A percentile compares a stretch with the other conserved stretches of the same genome.
Evolutionary conservation across 116 monocot species (phyloP).

Genomic region (Iris pallida): DNA sequence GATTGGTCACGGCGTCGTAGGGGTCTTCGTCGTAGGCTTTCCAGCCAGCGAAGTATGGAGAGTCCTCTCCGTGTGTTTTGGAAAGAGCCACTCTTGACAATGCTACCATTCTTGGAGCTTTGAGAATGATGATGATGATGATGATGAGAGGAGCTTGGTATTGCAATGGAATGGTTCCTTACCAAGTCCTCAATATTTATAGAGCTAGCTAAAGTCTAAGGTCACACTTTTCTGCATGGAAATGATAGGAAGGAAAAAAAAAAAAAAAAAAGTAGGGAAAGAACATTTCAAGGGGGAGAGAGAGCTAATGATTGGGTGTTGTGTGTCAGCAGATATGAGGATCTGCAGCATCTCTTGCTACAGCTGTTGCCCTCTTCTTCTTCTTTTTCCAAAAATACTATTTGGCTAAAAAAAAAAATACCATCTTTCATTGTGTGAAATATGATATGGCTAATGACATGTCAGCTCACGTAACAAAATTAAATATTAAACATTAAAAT

Average conservation of each 20-base stretch:
- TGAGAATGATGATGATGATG: no score
- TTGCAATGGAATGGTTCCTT: no score
- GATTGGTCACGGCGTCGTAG: conserved; percentile 51
- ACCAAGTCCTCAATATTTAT: neutral
- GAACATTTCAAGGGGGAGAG: conserved; percentile 2
- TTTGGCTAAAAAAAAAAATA: no score
- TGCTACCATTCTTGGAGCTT: neutral
- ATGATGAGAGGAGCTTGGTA: no score
- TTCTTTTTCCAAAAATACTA: no score
- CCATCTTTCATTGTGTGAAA: no score
- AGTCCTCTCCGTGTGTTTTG: conserved; percentile 65
- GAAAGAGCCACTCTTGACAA: conserved; percentile 55
- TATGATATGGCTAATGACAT: no score
- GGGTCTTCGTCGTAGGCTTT: conserved; percentile 79
- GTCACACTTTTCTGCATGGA: no score
- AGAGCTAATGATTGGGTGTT: conserved; percentile 20
- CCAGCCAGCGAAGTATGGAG: conserved; percentile 82
- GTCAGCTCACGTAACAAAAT: no score
- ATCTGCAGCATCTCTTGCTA: neutral
- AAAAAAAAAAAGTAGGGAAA: conserved; percentile 13
- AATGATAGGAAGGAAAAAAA: neutral
- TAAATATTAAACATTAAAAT: no score
- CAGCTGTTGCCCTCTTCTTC: conserved; percentile 18
- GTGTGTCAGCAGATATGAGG: conserved; percentile 4
- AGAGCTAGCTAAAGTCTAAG: no score